These are phyloP conservation scores for Tothia fuscella DNA, from an alignment of 2,329 filamentous ascomycete genomes.

Conservation along the genomic window DNA sequence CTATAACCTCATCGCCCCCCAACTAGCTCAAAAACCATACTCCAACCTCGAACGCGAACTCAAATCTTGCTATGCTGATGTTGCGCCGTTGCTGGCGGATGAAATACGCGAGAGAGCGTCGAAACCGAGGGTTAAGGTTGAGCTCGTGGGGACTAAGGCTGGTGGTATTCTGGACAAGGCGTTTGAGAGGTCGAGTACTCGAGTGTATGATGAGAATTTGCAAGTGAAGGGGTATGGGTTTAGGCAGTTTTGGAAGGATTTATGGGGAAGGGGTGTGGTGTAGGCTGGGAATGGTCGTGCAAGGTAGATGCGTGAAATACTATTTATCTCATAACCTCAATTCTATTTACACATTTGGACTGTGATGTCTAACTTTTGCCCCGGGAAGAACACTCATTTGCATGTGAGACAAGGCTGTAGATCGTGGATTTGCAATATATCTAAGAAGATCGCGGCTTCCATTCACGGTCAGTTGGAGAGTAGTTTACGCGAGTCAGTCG, in stretches of 20 bases:
- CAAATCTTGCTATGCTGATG: conserved; percentile 68
- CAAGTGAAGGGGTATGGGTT: conserved; percentile 64
- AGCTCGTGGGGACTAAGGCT: conserved; percentile 31
- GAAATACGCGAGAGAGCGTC: conserved; percentile 60
- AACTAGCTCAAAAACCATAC: conserved; percentile 87
- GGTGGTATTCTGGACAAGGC: conserved; percentile 47
- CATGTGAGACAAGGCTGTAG: too few species aligned
- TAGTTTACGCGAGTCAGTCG: too few species aligned
- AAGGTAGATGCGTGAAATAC: too few species aligned
- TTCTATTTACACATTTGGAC: too few species aligned
- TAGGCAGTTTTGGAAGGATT: conserved; percentile 76
- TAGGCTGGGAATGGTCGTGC: too few species aligned
- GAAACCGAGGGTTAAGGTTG: conserved; percentile 29
- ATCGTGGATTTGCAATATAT: too few species aligned
- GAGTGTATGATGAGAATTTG: conserved; percentile 61
- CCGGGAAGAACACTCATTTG: too few species aligned
- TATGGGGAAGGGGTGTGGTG: conserved; percentile 1
- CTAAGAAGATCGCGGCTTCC: too few species aligned
- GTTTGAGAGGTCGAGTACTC: conserved; percentile 42
- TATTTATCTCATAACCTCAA: too few species aligned
- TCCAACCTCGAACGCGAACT: conserved; percentile 75
- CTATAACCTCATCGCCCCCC: conserved; percentile 92
- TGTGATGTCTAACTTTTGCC: too few species aligned
- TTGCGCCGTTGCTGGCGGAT: conserved; percentile 62
- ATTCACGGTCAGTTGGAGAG: too few species aligned